Evolutionary conservation across 176 grass and related monocot species (phyloP).

Genomic region (Raddia guianensis): DNA sequence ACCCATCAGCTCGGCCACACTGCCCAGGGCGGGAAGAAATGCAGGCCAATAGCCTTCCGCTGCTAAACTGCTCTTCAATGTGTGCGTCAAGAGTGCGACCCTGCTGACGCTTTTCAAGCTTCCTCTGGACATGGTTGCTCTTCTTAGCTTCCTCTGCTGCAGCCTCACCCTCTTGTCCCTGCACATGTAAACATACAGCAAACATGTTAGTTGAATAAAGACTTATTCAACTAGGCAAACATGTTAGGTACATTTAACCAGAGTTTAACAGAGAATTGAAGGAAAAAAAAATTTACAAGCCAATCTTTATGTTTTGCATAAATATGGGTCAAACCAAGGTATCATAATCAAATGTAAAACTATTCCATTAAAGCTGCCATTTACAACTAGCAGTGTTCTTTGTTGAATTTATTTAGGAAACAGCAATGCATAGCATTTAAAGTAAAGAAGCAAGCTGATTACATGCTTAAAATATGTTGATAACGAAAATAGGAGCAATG

Average conservation of each 20-base stretch:
- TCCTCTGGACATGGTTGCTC: conserved; percentile 73
- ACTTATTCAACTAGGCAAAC: background rate
- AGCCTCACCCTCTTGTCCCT: conserved; percentile 49
- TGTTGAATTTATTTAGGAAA: background rate
- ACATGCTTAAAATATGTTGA: background rate
- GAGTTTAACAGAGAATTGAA: background rate
- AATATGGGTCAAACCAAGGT: background rate
- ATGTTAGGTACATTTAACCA: background rate
- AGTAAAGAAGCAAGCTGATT: background rate
- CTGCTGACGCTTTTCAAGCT: conserved; percentile 76
- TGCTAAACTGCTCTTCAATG: conserved; percentile 85
- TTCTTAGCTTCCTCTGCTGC: conserved; percentile 71
- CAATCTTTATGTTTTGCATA: background rate
- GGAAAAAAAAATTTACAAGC: background rate
- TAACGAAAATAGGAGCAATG: background rate
- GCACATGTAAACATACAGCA: background rate
- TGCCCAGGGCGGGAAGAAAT: conserved; percentile 91
- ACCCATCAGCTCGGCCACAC: conserved; percentile 90
- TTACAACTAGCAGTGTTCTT: background rate
- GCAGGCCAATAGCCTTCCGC: conserved; percentile 76
- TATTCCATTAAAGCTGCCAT: background rate
- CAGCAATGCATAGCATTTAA: background rate
- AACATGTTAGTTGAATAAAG: too few relatives aligned
- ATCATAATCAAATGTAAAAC: background rate
- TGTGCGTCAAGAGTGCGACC: conserved; percentile 64